These are phyloP conservation scores for Brassica hybrid DNA, from an alignment of 441 rosid species.

Conservation along the genomic window DNA sequence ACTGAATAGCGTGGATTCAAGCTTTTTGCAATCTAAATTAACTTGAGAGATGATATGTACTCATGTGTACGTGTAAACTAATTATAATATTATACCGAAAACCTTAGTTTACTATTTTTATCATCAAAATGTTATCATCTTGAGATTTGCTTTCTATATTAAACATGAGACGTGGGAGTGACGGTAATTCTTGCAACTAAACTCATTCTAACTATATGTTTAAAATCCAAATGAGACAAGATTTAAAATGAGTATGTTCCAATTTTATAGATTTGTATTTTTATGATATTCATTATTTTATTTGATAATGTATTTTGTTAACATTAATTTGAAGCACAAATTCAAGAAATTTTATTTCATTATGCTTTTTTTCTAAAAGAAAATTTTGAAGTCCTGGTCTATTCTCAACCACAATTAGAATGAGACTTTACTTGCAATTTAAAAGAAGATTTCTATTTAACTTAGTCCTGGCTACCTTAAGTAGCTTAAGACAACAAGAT, in stretches of 20 bases:
- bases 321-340: background rate
- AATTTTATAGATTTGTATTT: background rate
- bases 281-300: background rate
- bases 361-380: background rate
- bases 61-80: background rate
- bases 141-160: background rate
- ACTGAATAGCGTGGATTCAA: too few relatives aligned
- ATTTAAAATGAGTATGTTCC: background rate
- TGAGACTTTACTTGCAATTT: background rate
- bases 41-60: too few relatives aligned
- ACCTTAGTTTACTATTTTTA: background rate
- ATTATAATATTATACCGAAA: background rate
- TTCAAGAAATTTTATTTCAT: background rate
- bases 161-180: slow-evolving; percentile 5
- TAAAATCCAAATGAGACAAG: background rate
- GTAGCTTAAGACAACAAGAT: slow-evolving; percentile 5
- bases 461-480: too few relatives aligned
- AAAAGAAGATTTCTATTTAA: too few relatives aligned
- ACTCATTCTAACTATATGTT: background rate
- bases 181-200: background rate
- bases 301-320: background rate
- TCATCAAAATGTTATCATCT: background rate
- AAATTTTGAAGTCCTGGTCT: background rate
- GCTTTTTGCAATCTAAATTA: too few relatives aligned
- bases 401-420: background rate